Percentiles rank a stretch among this genome's conserved stretches.
Evolutionary conservation across 2,329 filamentous ascomycete genomes (phyloP).

Genomic region (Neofusicoccum ribis): DNA sequence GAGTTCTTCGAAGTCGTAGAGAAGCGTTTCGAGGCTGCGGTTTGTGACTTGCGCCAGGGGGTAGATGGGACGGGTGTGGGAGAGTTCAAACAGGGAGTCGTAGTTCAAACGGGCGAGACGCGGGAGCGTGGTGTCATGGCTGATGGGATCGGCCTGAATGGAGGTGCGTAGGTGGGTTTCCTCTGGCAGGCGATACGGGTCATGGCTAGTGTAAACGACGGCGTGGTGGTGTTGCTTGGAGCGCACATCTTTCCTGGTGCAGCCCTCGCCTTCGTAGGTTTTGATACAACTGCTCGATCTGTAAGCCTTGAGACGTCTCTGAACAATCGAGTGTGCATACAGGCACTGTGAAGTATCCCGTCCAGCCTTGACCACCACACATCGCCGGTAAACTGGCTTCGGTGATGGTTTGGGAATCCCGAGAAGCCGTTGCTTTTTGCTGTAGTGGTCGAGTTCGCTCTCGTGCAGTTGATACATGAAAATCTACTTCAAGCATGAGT

Average conservation of each 20-base stretch:
- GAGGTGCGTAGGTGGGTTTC: not conserved
- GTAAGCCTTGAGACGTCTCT: not conserved
- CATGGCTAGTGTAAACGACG: not conserved
- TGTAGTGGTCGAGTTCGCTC: not conserved
- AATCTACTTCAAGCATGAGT: not conserved
- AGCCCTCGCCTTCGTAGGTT: not conserved
- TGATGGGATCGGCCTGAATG: conserved; percentile 12
- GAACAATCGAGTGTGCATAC: not conserved
- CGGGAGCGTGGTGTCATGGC: not conserved
- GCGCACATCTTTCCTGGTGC: not conserved
- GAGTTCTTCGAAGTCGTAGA: conserved; percentile 1
- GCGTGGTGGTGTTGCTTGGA: conserved; percentile 4
- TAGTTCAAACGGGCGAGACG: conserved; percentile 2
- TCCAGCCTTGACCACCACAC: not conserved
- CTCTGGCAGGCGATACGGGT: not conserved
- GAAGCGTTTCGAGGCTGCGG: not conserved
- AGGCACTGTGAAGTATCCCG: not conserved
- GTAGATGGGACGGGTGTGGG: conserved; percentile 2
- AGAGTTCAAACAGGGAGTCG: not conserved
- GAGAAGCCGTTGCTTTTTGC: not conserved
- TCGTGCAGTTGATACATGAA: conserved; percentile 5
- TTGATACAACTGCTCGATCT: not conserved
- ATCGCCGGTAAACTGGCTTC: not conserved
- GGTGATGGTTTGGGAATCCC: not conserved
- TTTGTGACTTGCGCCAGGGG: conserved; percentile 2